A percentile compares a stretch with the other conserved stretches of the same genome.
Conservation (phyloP, 2,329 filamentous ascomycete genomes). For the Alternaria incomplexa region DNA sequence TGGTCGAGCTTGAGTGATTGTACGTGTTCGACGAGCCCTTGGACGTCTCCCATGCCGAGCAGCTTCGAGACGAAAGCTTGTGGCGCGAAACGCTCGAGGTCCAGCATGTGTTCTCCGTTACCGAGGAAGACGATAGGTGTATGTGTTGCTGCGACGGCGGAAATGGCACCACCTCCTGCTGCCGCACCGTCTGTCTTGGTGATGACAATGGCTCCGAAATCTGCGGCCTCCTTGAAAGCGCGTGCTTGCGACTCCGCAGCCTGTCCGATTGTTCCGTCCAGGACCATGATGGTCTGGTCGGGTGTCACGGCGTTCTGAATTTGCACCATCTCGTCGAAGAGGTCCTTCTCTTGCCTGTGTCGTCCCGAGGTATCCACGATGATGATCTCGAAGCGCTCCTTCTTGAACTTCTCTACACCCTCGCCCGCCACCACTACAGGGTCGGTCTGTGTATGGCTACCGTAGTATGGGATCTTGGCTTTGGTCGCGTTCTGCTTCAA, state of each 20-base stretch:
- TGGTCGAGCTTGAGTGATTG: constrained; percentile 95
- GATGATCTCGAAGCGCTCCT: constrained; percentile 97
- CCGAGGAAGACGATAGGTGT: constrained; percentile 98
- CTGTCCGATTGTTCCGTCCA: constrained; percentile 96
- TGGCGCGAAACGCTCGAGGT: constrained; percentile 90
- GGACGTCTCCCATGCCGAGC: constrained; percentile 96
- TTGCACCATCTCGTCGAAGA: constrained; percentile 98
- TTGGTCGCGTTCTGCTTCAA: constrained; percentile 99
- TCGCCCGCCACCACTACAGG: constrained; percentile 92
- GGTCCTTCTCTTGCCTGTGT: constrained; percentile 90
- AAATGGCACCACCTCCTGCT: constrained; percentile 94
- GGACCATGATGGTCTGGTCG: constrained; percentile 97
- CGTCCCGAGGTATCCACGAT: constrained; percentile 97
- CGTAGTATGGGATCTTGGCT: constrained; percentile 98
- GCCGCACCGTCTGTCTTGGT: constrained; percentile 98
- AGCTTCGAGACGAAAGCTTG: constrained; percentile 93
- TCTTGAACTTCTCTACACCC: constrained; percentile 98
- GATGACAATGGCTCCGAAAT: constrained; percentile 98
- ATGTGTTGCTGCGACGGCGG: constrained; percentile 92
- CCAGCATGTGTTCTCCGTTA: constrained; percentile 96
- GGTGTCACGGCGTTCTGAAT: constrained; percentile 90
- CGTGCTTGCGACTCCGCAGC: constrained; percentile 92
- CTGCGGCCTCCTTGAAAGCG: constrained; percentile 95
- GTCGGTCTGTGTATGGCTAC: constrained; percentile 94
- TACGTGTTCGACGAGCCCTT: constrained; percentile 92